These are phyloP conservation scores for Phytophthora pinifolia DNA, from an alignment of 352 stramenopile genomes.

Conservation along the genomic window DNA sequence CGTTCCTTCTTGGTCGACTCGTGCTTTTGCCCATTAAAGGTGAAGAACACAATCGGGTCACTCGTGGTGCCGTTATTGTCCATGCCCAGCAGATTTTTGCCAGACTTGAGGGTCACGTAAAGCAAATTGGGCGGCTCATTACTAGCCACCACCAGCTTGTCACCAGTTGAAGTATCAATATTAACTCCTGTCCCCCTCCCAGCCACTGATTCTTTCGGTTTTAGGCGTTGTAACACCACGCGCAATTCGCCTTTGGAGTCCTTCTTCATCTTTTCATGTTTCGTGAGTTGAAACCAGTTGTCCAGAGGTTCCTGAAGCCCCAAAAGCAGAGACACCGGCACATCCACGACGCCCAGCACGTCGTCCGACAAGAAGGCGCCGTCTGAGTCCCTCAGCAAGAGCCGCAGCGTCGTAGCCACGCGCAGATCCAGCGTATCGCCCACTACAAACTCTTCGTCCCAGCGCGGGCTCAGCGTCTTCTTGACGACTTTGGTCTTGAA, in stretches of 20 bases:
- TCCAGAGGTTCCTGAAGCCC: conserved; percentile 43
- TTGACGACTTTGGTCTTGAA: conserved; percentile 73
- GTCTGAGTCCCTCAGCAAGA: conserved; percentile 57
- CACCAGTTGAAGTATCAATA: conserved; percentile 21
- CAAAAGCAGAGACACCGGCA: conserved; percentile 60
- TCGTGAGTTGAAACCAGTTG: conserved; percentile 73
- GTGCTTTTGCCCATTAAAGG: conserved; percentile 78
- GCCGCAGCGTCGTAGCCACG: conserved; percentile 57
- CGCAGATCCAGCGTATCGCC: conserved; percentile 68
- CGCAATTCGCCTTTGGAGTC: conserved; percentile 61
- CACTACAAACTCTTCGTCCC: conserved; percentile 64
- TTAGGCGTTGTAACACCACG: conserved; percentile 45
- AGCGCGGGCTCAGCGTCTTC: conserved; percentile 64
- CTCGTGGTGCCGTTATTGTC: conserved; percentile 80
- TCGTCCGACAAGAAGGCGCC: conserved; percentile 65
- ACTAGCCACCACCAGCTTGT: conserved; percentile 15
- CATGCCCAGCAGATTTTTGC: conserved; percentile 84
- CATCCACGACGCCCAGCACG: conserved; percentile 65
- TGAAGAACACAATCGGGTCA: conserved; percentile 87
- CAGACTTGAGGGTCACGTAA: conserved; percentile 70
- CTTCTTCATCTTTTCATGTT: conserved; percentile 71
- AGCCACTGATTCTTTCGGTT: conserved; percentile 7
- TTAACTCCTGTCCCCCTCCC: conserved; percentile 27
- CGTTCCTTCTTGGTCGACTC: conserved; percentile 75
- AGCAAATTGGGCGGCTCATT: conserved; percentile 61